Evolutionary conservation across 192 early-diverging fungal species (phyloP), one percentile per base, ranked within the genome.

Genomic region (Chytriomyces hyalinus): DNA sequence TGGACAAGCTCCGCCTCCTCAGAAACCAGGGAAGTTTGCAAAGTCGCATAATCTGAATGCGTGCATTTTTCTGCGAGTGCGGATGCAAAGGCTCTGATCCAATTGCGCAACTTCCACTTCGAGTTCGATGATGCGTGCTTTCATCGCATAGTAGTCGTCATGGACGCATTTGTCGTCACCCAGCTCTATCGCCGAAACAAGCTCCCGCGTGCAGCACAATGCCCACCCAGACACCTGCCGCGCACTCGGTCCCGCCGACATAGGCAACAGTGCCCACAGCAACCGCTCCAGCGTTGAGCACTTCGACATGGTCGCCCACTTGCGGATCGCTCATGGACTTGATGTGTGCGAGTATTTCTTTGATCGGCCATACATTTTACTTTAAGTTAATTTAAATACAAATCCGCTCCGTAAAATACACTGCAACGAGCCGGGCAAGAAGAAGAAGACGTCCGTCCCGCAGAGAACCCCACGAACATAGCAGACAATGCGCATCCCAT

Each of bases 161-260:
- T 57, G 53, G 53, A 11, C 53, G 53, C 53, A 57, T 57, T 20
- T 11, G 28, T 36, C 28, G 28, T 36, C n/a, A n/a, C n/a, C n/a
- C n/a, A n/a, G n/a, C n/a, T n/a, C n/a, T n/a, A n/a, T n/a, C n/a
- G n/a, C n/a, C n/a, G n/a, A n/a, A n/a, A n/a, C n/a, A n/a, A n/a
- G n/a, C n/a, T 10, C 11, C 67, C 49, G 77, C 81, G 78, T 94
- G 93, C 0, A 97, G 87, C 77, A 96, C 97, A 6, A 98, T 83
- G 45, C 97, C 97, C 49, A 96, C 87, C 96, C 96, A 98, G 74
- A 85, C 82, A 17, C 97, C 97, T 0, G 92, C 65, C 15, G 92
- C 89, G 81, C 97, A 98, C 6, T 84, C 83, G 0, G 97, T 98
- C 3, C 80, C 66, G 6, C 96, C 97, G 24, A 88, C 84, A 83